Evolutionary conservation across 495 filamentous ascomycete genomes (phyloP).

Genomic region (Chaetomidium leptoderma): DNA sequence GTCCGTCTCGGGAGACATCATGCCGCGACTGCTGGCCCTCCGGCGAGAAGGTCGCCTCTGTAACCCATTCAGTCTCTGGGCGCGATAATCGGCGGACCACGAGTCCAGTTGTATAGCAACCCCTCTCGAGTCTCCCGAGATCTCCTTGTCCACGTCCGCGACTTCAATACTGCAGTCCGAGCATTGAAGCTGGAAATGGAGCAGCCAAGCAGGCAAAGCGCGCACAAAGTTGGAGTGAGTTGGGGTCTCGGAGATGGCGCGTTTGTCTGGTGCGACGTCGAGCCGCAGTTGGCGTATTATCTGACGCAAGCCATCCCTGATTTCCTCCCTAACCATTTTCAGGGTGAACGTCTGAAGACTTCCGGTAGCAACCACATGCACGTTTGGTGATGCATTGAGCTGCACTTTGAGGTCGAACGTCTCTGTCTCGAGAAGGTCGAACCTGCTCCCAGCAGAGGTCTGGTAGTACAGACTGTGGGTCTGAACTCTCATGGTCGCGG

Average conservation of each 20-base stretch:
- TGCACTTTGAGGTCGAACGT: conserved; percentile 80
- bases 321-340: conserved; percentile 85
- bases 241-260: conserved; percentile 43
- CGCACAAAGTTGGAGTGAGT: conserved; percentile 65
- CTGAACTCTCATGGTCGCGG: conserved; percentile 73
- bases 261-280: conserved; percentile 59
- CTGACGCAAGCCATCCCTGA: conserved; percentile 85
- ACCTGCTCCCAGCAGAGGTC: conserved; percentile 70
- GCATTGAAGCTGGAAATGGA: conserved; percentile 78
- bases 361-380: conserved; percentile 74
- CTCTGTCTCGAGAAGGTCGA: conserved; percentile 81
- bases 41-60: conserved; percentile 50
- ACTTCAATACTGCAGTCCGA: conserved; percentile 86
- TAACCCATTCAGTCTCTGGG: conserved; percentile 62
- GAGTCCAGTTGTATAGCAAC: conserved; percentile 82
- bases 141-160: conserved; percentile 77
- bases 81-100: conserved; percentile 87
- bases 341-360: conserved; percentile 81
- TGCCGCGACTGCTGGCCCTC: conserved; percentile 55
- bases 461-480: conserved; percentile 96
- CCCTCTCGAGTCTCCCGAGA: conserved; percentile 73
- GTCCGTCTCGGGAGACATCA: conserved; percentile 54
- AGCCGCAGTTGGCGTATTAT: conserved; percentile 74
- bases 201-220: conserved; percentile 74
- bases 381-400: conserved; percentile 77